Percentiles rank a stretch among this genome's conserved stretches.
These are phyloP conservation scores for Ceratobasidium sp. DNA, from an alignment of 1,284 basidiomycete species.

Conservation along the genomic window DNA sequence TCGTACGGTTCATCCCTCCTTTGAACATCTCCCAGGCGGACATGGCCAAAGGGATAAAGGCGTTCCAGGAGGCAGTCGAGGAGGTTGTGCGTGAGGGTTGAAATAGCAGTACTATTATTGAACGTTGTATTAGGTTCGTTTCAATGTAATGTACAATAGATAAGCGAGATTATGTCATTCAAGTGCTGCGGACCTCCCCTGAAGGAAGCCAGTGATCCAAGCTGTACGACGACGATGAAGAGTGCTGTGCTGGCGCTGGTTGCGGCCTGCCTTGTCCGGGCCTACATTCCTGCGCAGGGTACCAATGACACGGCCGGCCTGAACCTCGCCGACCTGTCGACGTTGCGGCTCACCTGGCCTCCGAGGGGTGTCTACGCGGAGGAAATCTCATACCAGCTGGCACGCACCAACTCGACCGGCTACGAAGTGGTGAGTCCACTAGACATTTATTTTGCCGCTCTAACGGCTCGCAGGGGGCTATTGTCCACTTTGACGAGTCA, in stretches of 20 bases:
- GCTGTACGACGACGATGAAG: constrained; percentile 26
- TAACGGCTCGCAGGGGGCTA: constrained; percentile 60
- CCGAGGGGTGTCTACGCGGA: constrained; percentile 55
- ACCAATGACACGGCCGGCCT: constrained; percentile 59
- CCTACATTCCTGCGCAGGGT: constrained; percentile 76
- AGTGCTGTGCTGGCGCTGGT: constrained; percentile 32
- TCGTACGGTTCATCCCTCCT: constrained; percentile 79
- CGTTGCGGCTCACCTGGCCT: constrained; percentile 67
- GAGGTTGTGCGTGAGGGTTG: constrained; percentile 65
- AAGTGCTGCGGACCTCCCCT: constrained; percentile 10
- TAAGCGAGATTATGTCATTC: constrained; percentile 19
- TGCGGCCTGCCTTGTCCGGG: constrained; percentile 42
- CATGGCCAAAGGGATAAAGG: constrained; percentile 62
- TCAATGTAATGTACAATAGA: not conserved
- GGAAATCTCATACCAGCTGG: constrained; percentile 65
- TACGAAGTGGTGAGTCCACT: constrained; percentile 46
- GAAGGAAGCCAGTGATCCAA: constrained; percentile 1
- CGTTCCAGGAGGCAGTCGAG: constrained; percentile 67
- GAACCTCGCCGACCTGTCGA: constrained; percentile 63
- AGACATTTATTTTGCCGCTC: not conserved
- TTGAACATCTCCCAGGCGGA: constrained; percentile 69
- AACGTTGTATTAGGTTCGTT: not conserved
- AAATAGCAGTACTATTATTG: constrained; percentile 7
- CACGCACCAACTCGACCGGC: constrained; percentile 58
- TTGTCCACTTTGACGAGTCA: constrained; percentile 80